Percentiles rank a stretch among this genome's conserved stretches.
phyloP scores from a whole-genome alignment of 73 alveolate genomes.

The Stentor roeselii region DNA sequence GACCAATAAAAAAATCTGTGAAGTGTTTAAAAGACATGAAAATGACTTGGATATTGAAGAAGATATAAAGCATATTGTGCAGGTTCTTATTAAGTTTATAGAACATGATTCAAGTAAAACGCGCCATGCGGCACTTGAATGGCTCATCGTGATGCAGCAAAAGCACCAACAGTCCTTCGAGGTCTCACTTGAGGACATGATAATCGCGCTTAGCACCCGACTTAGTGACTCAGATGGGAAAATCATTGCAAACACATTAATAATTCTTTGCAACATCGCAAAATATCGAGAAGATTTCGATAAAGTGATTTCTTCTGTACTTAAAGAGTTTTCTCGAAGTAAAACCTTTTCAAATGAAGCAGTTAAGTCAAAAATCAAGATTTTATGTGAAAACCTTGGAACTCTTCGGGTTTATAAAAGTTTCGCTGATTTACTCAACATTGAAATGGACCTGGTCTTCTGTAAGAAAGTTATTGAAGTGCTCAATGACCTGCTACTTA shows the following conservation, averaged over 20 bases:
- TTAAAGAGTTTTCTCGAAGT: background rate
- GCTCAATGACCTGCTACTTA: background rate
- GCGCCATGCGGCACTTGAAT: background rate
- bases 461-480: background rate
- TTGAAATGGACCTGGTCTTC: background rate
- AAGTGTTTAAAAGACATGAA: background rate
- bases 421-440: background rate
- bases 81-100: background rate
- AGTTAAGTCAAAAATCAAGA: background rate
- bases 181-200: background rate
- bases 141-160: background rate
- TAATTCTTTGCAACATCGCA: conserved; percentile 13
- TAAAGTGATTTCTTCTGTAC: background rate
- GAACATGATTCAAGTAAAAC: conserved; percentile 5
- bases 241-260: background rate
- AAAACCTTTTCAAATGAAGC: background rate
- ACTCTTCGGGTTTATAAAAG: background rate
- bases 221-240: background rate
- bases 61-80: background rate
- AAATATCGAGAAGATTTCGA: background rate
- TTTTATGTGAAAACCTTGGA: background rate
- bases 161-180: background rate
- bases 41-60: background rate
- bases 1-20: background rate
- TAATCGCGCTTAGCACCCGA: background rate